Conservation (phyloP, 2,329 filamentous ascomycete species). For the Aspergillus alliaceus region DNA sequence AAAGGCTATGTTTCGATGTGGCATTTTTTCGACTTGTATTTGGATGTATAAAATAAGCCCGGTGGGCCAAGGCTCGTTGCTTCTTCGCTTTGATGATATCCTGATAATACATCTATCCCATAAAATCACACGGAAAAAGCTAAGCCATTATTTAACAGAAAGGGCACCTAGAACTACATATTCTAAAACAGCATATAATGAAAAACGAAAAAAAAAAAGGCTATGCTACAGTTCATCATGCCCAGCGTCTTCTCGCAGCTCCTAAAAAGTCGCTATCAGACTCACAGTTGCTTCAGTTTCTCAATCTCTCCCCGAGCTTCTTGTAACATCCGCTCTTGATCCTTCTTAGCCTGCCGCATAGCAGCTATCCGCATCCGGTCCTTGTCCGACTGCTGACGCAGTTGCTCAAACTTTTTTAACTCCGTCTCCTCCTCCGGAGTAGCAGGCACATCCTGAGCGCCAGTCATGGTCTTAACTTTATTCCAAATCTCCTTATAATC, state of each 20-base stretch:
- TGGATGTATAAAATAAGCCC: neutral
- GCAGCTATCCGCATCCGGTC: constrained; percentile 39
- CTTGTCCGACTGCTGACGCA: constrained; percentile 35
- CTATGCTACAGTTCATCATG: constrained; percentile 25
- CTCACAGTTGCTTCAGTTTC: constrained; percentile 38
- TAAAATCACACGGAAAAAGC: neutral
- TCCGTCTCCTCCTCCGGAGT: constrained; percentile 37
- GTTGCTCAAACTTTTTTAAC: constrained; percentile 35
- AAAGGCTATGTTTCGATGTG: neutral
- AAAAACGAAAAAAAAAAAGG: constrained; percentile 17
- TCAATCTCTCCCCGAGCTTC: constrained; percentile 46
- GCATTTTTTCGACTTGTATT: neutral
- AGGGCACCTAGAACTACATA: constrained; percentile 20
- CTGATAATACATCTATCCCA: neutral
- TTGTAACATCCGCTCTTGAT: constrained; percentile 46
- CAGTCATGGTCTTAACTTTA: constrained; percentile 42
- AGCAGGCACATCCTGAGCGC: constrained; percentile 36
- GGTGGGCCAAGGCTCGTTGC: neutral
- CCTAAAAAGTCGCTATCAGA: constrained; percentile 7
- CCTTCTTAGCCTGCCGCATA: constrained; percentile 45
- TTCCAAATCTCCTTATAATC: constrained; percentile 45
- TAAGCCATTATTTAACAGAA: neutral
- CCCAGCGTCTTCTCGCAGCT: constrained; percentile 3
- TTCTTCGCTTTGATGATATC: neutral
- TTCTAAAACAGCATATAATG: constrained; percentile 9